Conservation (phyloP, 2,329 filamentous ascomycete species). For the Paraphoma chrysanthemicola region DNA sequence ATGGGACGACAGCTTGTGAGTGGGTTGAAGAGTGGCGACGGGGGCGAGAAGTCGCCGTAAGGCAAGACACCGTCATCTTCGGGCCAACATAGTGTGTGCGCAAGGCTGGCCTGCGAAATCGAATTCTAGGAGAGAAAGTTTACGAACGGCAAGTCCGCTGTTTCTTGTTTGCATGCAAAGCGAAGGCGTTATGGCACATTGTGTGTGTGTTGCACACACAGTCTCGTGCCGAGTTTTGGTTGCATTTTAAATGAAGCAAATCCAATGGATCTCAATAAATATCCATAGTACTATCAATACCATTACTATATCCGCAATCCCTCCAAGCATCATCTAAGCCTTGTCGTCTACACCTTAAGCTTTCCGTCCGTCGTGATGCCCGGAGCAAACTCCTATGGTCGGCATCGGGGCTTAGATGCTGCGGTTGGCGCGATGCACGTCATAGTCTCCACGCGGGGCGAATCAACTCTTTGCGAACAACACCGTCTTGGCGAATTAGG, state of each 20-base stretch:
- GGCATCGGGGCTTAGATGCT: too few relatives aligned
- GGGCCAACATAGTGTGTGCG: too few relatives aligned
- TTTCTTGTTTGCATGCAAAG: background rate
- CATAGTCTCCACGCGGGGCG: too few relatives aligned
- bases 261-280: background rate
- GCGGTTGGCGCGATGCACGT: too few relatives aligned
- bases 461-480: too few relatives aligned
- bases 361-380: background rate
- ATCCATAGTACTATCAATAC: background rate
- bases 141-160: too few relatives aligned
- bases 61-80: background rate
- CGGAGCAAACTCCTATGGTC: background rate
- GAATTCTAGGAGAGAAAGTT: too few relatives aligned
- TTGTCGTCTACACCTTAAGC: background rate
- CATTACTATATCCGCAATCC: background rate
- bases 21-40: constrained; percentile 20
- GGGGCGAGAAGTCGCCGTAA: constrained; percentile 6
- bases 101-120: too few relatives aligned
- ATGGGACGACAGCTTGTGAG: constrained; percentile 34
- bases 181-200: background rate
- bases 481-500: too few relatives aligned
- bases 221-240: background rate
- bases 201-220: background rate
- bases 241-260: background rate
- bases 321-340: background rate